phyloP scores from a whole-genome alignment of 1,284 basidiomycete species.

The Mycosarcoma mackinlayi region DNA sequence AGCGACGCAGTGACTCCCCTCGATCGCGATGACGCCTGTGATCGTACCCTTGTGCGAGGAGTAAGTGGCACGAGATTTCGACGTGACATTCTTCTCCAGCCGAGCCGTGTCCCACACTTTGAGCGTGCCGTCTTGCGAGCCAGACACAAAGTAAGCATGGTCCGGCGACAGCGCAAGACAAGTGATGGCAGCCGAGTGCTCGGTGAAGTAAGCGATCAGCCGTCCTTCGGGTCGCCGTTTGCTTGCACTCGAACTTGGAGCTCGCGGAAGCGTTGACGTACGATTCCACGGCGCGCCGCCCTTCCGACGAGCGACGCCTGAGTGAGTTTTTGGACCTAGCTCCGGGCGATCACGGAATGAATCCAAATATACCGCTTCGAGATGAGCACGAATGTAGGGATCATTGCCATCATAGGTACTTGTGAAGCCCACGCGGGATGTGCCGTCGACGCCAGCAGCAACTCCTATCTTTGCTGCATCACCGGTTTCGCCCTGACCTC shows the following conservation, averaged over 20 bases:
- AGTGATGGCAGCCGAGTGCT: constrained; percentile 72
- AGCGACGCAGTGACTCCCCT: constrained; percentile 69
- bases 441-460: constrained; percentile 11
- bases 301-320: constrained; percentile 29
- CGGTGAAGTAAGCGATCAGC: constrained; percentile 70
- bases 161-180: constrained; percentile 89
- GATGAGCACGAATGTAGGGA: constrained; percentile 64
- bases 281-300: constrained; percentile 13
- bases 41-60: constrained; percentile 67
- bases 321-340: constrained; percentile 40
- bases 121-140: constrained; percentile 84
- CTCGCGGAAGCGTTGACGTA: constrained; percentile 20
- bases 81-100: constrained; percentile 78
- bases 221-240: constrained; percentile 61
- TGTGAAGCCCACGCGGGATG: constrained; percentile 29
- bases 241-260: constrained; percentile 39
- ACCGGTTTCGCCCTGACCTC: constrained; percentile 15
- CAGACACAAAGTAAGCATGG: constrained; percentile 90
- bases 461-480: constrained; percentile 17
- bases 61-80: constrained; percentile 69
- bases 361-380: constrained; percentile 56
- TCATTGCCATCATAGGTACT: constrained; percentile 65
- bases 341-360: constrained; percentile 53
- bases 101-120: constrained; percentile 85
- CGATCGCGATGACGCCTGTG: constrained; percentile 65